phyloP scores from a whole-genome alignment of 2,329 filamentous ascomycete genomes.

The Atkinsonella hypoxylon region DNA sequence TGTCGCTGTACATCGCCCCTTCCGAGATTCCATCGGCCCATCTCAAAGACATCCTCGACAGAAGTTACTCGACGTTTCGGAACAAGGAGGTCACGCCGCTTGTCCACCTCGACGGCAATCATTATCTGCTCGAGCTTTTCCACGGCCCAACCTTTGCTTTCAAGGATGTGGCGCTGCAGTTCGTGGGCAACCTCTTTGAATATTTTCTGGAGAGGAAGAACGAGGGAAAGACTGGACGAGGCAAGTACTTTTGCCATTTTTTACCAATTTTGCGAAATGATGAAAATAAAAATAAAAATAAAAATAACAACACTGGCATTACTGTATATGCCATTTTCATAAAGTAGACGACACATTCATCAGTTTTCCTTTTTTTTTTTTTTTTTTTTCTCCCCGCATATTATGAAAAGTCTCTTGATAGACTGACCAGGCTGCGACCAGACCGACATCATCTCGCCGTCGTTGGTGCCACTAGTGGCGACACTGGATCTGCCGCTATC shows the following conservation, averaged over 20 bases:
- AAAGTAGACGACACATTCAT: too few species aligned
- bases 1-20: constrained; percentile 76
- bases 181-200: constrained; percentile 91
- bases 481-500: constrained; percentile 89
- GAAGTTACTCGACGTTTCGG: constrained; percentile 85
- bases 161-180: constrained; percentile 92
- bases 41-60: constrained; percentile 69
- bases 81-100: constrained; percentile 66
- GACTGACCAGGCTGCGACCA: constrained; percentile 18
- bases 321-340: too few species aligned
- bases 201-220: constrained; percentile 73
- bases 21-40: constrained; percentile 71
- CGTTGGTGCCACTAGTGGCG: constrained; percentile 75
- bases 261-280: too few species aligned
- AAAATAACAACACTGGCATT: too few species aligned
- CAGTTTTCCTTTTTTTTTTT: too few species aligned
- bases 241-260: constrained; percentile 17
- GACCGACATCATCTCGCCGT: constrained; percentile 74
- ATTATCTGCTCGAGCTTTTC: constrained; percentile 88
- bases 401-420: not conserved
- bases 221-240: constrained; percentile 48
- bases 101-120: constrained; percentile 59
- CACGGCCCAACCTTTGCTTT: constrained; percentile 93
- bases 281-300: too few species aligned
- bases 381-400: not conserved